A percentile compares a stretch with the other conserved stretches of the same genome.
These are phyloP conservation scores for Nannochloropsis oceanica DNA, from an alignment of 108 stramenopile species.

Conservation along the genomic window DNA sequence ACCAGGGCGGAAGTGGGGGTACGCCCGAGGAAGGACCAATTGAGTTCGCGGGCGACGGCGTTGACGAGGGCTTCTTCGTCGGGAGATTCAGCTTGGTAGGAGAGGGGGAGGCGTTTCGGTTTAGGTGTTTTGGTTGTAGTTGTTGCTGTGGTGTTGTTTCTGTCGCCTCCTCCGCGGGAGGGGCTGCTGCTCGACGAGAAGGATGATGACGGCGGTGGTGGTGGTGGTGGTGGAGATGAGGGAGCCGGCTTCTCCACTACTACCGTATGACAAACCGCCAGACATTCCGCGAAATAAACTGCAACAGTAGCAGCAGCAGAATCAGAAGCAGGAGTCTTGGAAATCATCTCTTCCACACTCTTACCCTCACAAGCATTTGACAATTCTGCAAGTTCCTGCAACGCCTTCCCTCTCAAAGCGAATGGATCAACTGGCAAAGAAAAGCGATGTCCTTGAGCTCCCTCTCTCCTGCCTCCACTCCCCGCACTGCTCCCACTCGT, in stretches of 20 bases:
- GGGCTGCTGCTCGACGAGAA: too few relatives aligned
- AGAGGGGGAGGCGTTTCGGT: too few relatives aligned
- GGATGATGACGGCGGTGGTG: too few relatives aligned
- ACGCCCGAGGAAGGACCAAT: not conserved
- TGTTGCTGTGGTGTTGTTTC: too few relatives aligned
- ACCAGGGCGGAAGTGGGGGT: not conserved
- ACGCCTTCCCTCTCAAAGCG: not conserved
- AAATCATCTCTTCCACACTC: not conserved
- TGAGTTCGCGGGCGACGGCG: constrained; percentile 18
- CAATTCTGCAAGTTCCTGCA: not conserved
- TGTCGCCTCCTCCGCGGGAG: too few relatives aligned
- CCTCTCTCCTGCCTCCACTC: not conserved
- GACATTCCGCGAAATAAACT: constrained; percentile 11
- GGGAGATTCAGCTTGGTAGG: constrained; percentile 43
- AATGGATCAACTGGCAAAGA: not conserved
- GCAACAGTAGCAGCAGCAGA: not conserved
- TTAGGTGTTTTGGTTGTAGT: not conserved
- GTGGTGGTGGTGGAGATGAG: too few relatives aligned
- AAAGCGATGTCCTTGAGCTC: not conserved
- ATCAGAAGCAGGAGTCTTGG: not conserved
- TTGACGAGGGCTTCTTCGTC: constrained; percentile 44
- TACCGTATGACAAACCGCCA: constrained; percentile 42
- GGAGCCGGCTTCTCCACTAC: constrained; percentile 8
- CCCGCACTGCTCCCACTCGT: not conserved
- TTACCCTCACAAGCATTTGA: too few relatives aligned